Evolutionary conservation across 257 asterid species (phyloP).

Genomic region (Solanum raphanifolium): DNA sequence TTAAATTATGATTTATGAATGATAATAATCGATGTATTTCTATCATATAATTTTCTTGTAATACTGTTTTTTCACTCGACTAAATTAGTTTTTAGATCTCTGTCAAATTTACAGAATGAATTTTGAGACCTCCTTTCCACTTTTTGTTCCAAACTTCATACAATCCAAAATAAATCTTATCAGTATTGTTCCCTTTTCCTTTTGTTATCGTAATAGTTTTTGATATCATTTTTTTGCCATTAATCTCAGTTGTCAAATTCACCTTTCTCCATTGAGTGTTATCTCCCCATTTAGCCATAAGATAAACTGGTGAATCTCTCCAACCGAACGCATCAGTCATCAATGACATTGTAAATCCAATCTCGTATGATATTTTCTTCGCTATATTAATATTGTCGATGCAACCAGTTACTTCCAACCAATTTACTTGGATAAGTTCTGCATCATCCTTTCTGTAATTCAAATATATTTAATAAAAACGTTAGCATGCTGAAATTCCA

Average conservation of each 20-base stretch:
- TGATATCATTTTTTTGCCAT: neutral
- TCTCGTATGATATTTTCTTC: neutral
- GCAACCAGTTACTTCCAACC: slow-evolving; percentile 23
- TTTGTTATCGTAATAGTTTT: neutral
- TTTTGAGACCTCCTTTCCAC: neutral
- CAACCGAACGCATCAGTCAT: slow-evolving; percentile 29
- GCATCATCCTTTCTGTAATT: neutral
- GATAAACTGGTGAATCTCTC: neutral
- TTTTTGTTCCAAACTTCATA: neutral
- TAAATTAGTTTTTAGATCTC: neutral
- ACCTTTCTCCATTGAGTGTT: neutral
- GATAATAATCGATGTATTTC: neutral
- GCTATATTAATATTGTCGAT: neutral
- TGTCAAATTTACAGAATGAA: neutral
- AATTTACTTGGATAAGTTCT: slow-evolving; percentile 11
- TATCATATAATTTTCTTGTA: neutral
- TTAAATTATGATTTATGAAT: neutral
- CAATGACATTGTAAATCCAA: slow-evolving; percentile 14
- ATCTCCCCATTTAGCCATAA: slow-evolving; percentile 24
- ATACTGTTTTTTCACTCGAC: neutral
- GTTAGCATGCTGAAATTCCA: neutral
- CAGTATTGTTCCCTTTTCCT: neutral
- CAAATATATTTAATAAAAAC: neutral
- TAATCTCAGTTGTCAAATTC: neutral
- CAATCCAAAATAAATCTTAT: neutral